Evolutionary conservation across 108 stramenopile species (phyloP), one percentile per base, ranked within the genome.

Genomic region (Cyclotella baltica): DNA sequence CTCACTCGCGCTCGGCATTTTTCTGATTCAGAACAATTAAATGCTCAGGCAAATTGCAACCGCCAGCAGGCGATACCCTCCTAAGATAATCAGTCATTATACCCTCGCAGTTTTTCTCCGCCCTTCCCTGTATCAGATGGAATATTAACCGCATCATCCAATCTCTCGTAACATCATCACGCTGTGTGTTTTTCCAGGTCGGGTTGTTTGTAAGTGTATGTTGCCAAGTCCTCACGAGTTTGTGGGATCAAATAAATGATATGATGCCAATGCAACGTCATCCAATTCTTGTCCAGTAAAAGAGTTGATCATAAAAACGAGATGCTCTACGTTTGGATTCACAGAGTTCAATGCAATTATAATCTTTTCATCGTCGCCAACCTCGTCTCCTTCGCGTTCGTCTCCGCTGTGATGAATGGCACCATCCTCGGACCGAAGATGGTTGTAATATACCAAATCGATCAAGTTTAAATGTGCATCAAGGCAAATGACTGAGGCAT

Each of bases 261-360:
- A 86, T 11, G 75, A 76, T 38, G 85, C 85, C 59, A 77, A 64
- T 3, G 73, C 58, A 34, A 83, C 74, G 66, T 86, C 85, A 35
- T 86, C 83, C 37, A 86, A 53, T 62, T 86, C 83, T 62, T 86
- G 85, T 38, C 77, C 82, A 50, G 62, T 76, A 53, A 75, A 86
- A 29, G 82, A 83, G 67, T 86, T 86, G 62, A 86, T 80, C 19
- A 83, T 62, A 40, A 86, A 80, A 11, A 72, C 77, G 64, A 86
- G 75, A 52, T 83, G 82, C 38, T 80, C 59, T 0, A 79, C 51
- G 27, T 31, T 37, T 6, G 81, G 56, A 52, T 66, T 68, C 6
- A 86, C 75, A 38, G 59, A 47, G 38, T 70, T 68, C 47, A 86
- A 73, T 15, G 47, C 46, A 66, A 86, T 47, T 18, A 68, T 69